phyloP scores from a whole-genome alignment of 345 rosid genomes.

The Eutrema heterophyllum region DNA sequence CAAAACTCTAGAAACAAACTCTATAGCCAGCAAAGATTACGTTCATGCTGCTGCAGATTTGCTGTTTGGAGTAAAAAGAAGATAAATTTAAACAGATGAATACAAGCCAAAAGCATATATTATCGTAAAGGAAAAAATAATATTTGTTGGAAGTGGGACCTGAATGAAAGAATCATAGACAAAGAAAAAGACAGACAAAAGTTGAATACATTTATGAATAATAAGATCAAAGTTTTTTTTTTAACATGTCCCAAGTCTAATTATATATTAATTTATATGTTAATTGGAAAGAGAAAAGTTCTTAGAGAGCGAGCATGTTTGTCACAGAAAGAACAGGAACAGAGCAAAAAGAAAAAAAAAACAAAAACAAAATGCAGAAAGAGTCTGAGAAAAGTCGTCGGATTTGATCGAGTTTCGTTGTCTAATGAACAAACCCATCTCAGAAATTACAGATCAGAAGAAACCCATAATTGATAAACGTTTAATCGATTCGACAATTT shows the following conservation, averaged over 20 bases:
- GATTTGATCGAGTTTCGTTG: conserved; percentile 10
- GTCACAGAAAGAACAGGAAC: conserved; percentile 10
- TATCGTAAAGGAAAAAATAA: neutral
- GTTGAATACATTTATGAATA: conserved; percentile 2
- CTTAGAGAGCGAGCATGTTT: conserved; percentile 21
- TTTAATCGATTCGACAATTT: neutral
- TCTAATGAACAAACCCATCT: conserved; percentile 1
- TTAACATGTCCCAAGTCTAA: neutral
- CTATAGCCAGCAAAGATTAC: conserved; percentile 15
- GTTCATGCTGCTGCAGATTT: conserved; percentile 14
- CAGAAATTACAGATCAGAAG: conserved; percentile 7
- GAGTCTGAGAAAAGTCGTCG: conserved; percentile 16
- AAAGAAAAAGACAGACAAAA: conserved; percentile 10
- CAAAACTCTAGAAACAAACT: neutral
- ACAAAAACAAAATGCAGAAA: neutral
- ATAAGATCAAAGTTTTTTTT: neutral
- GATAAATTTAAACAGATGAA: neutral
- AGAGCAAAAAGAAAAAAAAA: neutral
- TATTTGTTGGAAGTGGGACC: conserved; percentile 29
- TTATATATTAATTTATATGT: neutral
- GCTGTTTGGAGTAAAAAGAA: neutral
- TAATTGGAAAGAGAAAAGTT: conserved; percentile 19
- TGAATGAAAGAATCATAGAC: neutral
- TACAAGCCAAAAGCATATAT: conserved; percentile 7
- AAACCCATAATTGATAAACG: neutral